Evolutionary conservation across 2,329 filamentous ascomycete species (phyloP).

Genomic region (Ascochyta clinopodiicola): DNA sequence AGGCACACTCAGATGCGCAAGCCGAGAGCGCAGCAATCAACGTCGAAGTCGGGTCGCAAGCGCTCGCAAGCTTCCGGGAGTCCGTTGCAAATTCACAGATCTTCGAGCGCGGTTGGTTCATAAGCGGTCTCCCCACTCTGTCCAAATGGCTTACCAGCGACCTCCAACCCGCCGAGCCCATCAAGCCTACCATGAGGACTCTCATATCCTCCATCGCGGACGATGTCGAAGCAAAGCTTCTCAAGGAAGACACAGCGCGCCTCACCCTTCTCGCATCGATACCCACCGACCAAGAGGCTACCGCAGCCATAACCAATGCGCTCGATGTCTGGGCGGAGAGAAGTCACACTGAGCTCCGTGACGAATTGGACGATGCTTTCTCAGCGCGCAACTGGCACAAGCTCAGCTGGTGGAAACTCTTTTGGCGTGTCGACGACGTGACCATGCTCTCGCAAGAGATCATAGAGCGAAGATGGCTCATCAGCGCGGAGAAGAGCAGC

Average conservation of each 20-base stretch:
- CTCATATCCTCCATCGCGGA: slow-evolving; percentile 72
- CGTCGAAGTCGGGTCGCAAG: slow-evolving; percentile 65
- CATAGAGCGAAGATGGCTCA: slow-evolving; percentile 76
- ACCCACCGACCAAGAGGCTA: slow-evolving; percentile 52
- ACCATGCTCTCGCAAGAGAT: slow-evolving; percentile 82
- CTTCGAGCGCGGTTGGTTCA: slow-evolving; percentile 77
- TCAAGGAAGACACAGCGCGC: slow-evolving; percentile 55
- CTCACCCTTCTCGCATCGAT: slow-evolving; percentile 43
- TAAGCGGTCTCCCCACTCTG: slow-evolving; percentile 71
- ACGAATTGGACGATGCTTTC: slow-evolving; percentile 80
- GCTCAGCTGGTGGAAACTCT: slow-evolving; percentile 91
- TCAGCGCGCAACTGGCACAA: slow-evolving; percentile 77
- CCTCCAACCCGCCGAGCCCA: slow-evolving; percentile 47
- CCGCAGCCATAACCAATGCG: slow-evolving; percentile 61
- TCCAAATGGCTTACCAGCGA: slow-evolving; percentile 66
- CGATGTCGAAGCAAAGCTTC: slow-evolving; percentile 60
- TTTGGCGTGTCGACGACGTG: slow-evolving; percentile 94
- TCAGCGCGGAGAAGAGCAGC: slow-evolving; percentile 78
- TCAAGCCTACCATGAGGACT: slow-evolving; percentile 70
- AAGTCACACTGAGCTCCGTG: slow-evolving; percentile 83
- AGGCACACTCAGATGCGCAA: slow-evolving; percentile 28
- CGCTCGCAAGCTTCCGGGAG: slow-evolving; percentile 71
- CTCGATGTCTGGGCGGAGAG: slow-evolving; percentile 77
- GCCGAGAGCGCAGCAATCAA: slow-evolving; percentile 61
- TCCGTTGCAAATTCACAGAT: slow-evolving; percentile 72